Conservation (phyloP, 2,329 filamentous ascomycete genomes). For the Sporothrix variecibatus region DNA sequence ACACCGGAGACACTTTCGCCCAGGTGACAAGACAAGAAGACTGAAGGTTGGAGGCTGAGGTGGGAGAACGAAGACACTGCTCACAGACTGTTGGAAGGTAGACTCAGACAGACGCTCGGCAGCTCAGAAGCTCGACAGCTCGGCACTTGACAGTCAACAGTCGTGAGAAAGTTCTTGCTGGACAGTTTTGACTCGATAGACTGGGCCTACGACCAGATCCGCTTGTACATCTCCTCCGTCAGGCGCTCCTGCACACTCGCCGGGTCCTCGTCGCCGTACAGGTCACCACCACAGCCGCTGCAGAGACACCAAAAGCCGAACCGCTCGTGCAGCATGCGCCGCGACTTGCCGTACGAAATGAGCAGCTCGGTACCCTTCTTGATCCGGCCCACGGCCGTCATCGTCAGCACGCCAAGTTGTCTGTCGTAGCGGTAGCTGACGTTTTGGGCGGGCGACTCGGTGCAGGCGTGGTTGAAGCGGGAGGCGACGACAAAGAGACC, state of each 20-base stretch:
- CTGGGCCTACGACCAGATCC: conserved; percentile 18
- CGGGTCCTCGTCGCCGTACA: not conserved
- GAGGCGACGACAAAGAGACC: conserved; percentile 45
- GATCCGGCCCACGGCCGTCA: conserved; percentile 39
- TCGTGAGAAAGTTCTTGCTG: too few species aligned
- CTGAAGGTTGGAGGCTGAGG: too few species aligned
- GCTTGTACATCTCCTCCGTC: conserved; percentile 18
- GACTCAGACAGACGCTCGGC: not conserved
- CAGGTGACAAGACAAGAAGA: too few species aligned
- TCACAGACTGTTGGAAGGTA: not conserved
- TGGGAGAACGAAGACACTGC: not conserved
- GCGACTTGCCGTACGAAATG: conserved; percentile 34
- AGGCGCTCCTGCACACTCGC: conserved; percentile 6
- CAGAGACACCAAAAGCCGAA: conserved; percentile 34
- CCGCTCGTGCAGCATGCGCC: conserved; percentile 28
- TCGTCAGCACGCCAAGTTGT: conserved; percentile 40
- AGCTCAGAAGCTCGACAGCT: not conserved
- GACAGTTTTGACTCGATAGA: too few species aligned
- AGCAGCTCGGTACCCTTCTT: conserved; percentile 31
- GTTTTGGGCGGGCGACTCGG: conserved; percentile 40
- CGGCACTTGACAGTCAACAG: not conserved
- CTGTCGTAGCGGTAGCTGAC: conserved; percentile 48
- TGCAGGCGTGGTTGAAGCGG: conserved; percentile 62
- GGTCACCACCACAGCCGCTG: conserved; percentile 30
- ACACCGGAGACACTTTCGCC: not conserved